Base-by-base conservation (phyloP, 352 stramenopile species). In the Globisporangium takayamanum region DNA sequence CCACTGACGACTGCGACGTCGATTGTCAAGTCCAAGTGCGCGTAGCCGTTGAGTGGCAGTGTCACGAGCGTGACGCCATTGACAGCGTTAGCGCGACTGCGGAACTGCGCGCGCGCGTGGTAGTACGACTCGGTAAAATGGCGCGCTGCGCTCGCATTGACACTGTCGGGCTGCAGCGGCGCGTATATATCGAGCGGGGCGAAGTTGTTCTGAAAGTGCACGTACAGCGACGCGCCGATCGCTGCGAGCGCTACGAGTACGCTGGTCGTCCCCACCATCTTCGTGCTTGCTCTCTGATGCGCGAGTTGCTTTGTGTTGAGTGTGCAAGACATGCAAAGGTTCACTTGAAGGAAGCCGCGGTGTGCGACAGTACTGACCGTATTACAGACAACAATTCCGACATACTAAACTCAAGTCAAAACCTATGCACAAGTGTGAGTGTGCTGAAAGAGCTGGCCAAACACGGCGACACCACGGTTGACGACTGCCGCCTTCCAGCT, bases 401-500 rank as follows among this genome's bases (percentile, higher is more conserved):
- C 33, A 39, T 39, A 39, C 33, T 39, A 39, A 1, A 39, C 6
- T 0, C 33, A 39, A 39, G 33, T 39, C 33, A 8, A 39, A 12
- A 12, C 33, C 33, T 39, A 39, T 2, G 39, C 44, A 14, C 26
- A 44, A 22, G 41, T 41, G 2, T 6, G 26, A 28, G 48, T 22
- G 20, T 60, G 55, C 28, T 15, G 15, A 5, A 54, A 46, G n/a
- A 88, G 67, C 49, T 80, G 59, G 44, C 82, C 67, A 22, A 79
- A 86, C 16, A 87, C 73, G 3, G 64, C 60, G 48, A 67, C 22
- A n/a, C 80, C 83, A 14, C 83, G 80, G 55, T 57, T 51, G 20
- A 89, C 55, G 26, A 92, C 72, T 12, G 74, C 65, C 15, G 46
- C 56, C 60, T 89, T 90, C 83, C 83, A 92, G 5, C 60, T 66